A percentile compares a stretch with the other conserved stretches of the same genome.
These are phyloP conservation scores for Diatrype stigma DNA, from an alignment of 2,329 filamentous ascomycete genomes.

Conservation along the genomic window DNA sequence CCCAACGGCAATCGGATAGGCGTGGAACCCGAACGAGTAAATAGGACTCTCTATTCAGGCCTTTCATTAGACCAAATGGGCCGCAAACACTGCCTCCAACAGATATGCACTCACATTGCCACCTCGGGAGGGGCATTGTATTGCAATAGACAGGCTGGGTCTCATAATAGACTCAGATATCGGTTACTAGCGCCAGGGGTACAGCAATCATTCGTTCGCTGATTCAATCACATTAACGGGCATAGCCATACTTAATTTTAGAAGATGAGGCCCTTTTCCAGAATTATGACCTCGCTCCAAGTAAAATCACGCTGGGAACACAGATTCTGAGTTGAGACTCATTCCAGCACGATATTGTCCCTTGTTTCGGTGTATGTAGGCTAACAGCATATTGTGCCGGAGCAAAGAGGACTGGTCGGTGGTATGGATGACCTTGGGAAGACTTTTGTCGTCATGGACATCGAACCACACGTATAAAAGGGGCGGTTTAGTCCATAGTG, in stretches of 20 bases:
- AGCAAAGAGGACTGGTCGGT: background rate
- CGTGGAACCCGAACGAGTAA: background rate
- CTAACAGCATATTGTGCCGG: background rate
- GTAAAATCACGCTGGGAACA: too few relatives aligned
- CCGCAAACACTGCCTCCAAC: background rate
- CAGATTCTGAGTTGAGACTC: background rate
- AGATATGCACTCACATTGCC: background rate
- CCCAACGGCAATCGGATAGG: background rate
- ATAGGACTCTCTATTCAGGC: background rate
- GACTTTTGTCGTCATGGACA: background rate
- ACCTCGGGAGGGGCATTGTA: background rate
- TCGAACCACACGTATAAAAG: background rate
- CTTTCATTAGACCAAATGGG: background rate
- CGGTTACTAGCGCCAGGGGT: too few relatives aligned
- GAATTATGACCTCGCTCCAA: too few relatives aligned
- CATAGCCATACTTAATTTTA: background rate
- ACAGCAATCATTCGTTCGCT: too few relatives aligned
- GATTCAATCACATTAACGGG: too few relatives aligned
- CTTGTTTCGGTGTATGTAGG: background rate
- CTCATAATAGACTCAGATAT: background rate
- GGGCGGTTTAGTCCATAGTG: background rate
- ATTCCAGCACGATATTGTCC: background rate
- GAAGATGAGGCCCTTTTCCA: background rate
- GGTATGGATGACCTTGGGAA: background rate
- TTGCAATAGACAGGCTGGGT: background rate